Evolutionary conservation across 495 filamentous ascomycete species (phyloP), one percentile per base, ranked within the genome.

Genomic region (Xylaria intraflava): DNA sequence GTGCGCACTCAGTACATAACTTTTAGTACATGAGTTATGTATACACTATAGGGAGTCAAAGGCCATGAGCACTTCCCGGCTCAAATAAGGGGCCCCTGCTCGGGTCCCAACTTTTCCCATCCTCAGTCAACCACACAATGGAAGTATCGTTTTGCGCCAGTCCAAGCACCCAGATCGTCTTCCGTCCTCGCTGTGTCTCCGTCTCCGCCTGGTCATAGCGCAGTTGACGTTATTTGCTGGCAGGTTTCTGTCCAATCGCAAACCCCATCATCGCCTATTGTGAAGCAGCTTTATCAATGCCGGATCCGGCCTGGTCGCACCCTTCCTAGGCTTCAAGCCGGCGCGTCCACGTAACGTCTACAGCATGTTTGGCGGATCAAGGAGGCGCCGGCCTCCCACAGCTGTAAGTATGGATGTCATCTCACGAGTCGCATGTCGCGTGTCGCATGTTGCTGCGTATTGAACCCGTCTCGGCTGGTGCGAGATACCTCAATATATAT

Each of bases 301-400:
- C 36, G 55, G 27, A 40, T 51, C 38, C 51, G 53, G 56, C 55
- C 56, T 60, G 54, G 61, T 55, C 58, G 39, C 57, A 59, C 39
- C 17, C 20, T 36, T 47, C 44, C 51, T 48, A 62, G 42, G 58
- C 58, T 51, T 51, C 16, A 52, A 57, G 58, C 57, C 61, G 59
- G 61, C 59, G 51, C 45, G 45, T 27, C 44, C 44, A 43, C 52
- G 38, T 49, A 43, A 38, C 23, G 9, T 48, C 56, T 52, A 49
- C 57, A 69, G 52, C 35, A 76, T 76, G 73, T 76, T 76, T 63
- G 68, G 57, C 57, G 50, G 62, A 55, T 71, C 71, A 54, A 68
- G 71, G 61, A 69, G 66, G 60, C 71, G 74, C 60, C 69, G 72
- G 38, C 63, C 66, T 51, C 69, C 71, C 20, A 64, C 68, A 59